Conservation (phyloP, 2,329 filamentous ascomycete genomes). For the Neofusicoccum cordaticola region DNA sequence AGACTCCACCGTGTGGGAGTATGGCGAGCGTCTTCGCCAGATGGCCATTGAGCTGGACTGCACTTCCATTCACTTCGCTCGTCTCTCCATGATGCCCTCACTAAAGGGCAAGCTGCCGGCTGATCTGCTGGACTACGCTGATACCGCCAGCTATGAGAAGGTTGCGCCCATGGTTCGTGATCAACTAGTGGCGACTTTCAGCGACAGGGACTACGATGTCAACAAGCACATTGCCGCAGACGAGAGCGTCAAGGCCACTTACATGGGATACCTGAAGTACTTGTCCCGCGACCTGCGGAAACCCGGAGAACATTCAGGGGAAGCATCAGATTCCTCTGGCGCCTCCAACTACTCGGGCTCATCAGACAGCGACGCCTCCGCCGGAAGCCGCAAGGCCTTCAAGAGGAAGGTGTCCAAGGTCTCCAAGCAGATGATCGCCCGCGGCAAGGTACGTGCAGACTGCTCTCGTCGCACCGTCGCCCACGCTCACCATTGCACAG, state of each 20-base stretch:
- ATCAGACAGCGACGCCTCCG: conserved; percentile 16
- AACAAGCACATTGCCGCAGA: conserved; percentile 31
- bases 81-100: conserved; percentile 24
- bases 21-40: conserved; percentile 36
- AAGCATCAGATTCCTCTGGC: conserved; percentile 1
- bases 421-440: conserved; percentile 27
- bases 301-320: conserved; percentile 3
- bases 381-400: conserved; percentile 19
- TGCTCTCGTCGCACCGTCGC: background rate
- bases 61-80: conserved; percentile 35
- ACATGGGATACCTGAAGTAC: conserved; percentile 30
- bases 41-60: conserved; percentile 35
- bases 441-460: conserved; percentile 23
- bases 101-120: conserved; percentile 19
- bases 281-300: conserved; percentile 24
- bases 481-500: background rate
- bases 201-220: conserved; percentile 28
- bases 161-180: conserved; percentile 26
- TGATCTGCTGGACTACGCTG: conserved; percentile 30
- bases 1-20: conserved; percentile 42
- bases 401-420: conserved; percentile 27
- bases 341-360: background rate
- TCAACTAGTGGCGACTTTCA: conserved; percentile 24
- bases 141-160: conserved; percentile 21
- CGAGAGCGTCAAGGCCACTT: conserved; percentile 22